Conservation (phyloP, 768 basidiomycete species). For the Naganishia randhawae region DNA sequence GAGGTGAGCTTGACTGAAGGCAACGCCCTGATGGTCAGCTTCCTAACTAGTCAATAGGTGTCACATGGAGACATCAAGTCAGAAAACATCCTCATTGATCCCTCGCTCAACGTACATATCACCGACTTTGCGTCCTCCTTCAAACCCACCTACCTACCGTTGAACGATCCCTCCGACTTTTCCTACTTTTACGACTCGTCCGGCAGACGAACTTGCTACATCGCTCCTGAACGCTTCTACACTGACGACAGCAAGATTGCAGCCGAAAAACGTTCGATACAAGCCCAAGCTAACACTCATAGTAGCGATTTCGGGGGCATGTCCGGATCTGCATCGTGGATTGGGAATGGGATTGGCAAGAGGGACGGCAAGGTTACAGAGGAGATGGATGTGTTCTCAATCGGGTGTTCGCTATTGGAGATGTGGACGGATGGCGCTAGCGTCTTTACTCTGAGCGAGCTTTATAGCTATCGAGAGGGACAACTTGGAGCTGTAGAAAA, state of each 20-base stretch:
- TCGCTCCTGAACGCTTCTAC: conserved; percentile 95
- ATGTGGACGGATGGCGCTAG: conserved; percentile 91
- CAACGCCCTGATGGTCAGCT: not conserved
- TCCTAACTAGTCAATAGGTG: conserved; percentile 54
- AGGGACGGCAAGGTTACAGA: conserved; percentile 82
- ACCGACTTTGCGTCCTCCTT: conserved; percentile 86
- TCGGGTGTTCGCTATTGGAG: conserved; percentile 91
- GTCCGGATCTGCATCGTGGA: conserved; percentile 26
- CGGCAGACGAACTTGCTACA: conserved; percentile 85
- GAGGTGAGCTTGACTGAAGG: conserved; percentile 52
- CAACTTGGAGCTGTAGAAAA: conserved; percentile 67
- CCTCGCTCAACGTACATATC: conserved; percentile 91
- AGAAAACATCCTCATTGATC: conserved; percentile 91
- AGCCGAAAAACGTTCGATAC: conserved; percentile 58
- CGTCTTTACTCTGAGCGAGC: conserved; percentile 85
- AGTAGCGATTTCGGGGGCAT: conserved; percentile 11
- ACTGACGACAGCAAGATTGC: conserved; percentile 70
- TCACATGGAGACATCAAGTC: conserved; percentile 97
- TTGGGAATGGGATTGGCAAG: conserved; percentile 53
- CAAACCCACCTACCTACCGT: conserved; percentile 90
- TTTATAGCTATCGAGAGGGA: conserved; percentile 89
- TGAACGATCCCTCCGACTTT: conserved; percentile 95
- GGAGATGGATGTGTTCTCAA: conserved; percentile 94
- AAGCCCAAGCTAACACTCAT: conserved; percentile 15
- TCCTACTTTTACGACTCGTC: conserved; percentile 97